These are phyloP conservation scores for Phaffomyces opuntiae DNA, from an alignment of 805 yeast genomes.

Conservation along the genomic window DNA sequence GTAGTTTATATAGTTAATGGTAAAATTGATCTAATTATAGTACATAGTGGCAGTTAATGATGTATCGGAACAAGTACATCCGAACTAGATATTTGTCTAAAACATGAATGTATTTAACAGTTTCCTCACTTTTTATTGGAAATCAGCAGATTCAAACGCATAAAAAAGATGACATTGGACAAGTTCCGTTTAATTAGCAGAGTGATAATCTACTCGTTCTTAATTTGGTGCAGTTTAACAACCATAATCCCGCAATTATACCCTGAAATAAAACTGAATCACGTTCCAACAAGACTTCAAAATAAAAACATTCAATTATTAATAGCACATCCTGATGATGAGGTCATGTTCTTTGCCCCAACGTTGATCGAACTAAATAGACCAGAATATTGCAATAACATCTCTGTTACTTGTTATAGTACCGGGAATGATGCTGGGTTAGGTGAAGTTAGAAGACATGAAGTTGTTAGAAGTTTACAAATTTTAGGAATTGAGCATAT, in stretches of 20 bases:
- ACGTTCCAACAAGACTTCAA: not conserved
- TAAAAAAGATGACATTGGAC: not conserved
- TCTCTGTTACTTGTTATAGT: slow-evolving; percentile 65
- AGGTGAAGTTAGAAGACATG: slow-evolving; percentile 57
- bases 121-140: too few relatives aligned
- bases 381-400: slow-evolving; percentile 38
- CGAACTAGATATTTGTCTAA: too few relatives aligned
- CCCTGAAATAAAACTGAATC: not conserved
- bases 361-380: slow-evolving; percentile 48
- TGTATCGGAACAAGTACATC: too few relatives aligned
- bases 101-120: too few relatives aligned
- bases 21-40: too few relatives aligned
- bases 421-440: slow-evolving; percentile 71
- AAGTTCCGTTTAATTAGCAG: too few relatives aligned
- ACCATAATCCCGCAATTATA: not conserved
- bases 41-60: too few relatives aligned
- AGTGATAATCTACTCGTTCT: not conserved
- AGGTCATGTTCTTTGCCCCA: slow-evolving; percentile 95
- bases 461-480: slow-evolving; percentile 48
- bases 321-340: slow-evolving; percentile 97
- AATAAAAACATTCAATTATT: slow-evolving; percentile 37
- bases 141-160: too few relatives aligned
- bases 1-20: too few relatives aligned
- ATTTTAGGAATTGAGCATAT: slow-evolving; percentile 42
- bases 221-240: not conserved